Base-by-base conservation (phyloP, 768 basidiomycete species). In the Xerocomellus intermedius region DNA sequence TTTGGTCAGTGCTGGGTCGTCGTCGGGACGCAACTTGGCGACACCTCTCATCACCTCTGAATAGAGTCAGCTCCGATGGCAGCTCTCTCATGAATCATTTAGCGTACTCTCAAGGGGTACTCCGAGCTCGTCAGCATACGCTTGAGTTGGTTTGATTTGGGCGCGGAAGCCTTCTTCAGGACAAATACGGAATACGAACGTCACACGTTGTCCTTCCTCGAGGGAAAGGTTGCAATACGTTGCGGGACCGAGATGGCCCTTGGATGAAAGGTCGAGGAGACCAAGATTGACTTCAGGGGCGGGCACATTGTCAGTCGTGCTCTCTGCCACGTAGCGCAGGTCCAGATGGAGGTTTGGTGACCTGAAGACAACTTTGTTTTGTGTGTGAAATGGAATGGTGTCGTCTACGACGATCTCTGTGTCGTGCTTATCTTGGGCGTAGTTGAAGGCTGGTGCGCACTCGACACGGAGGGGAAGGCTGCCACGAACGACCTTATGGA, bases 401-500 rank as follows among this genome's bases (percentile, higher is more conserved):
- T 78, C 61, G 63, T 86, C 83, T 17, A 74, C 64, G 50, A 84
- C 59, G 60, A 84, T 75, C 28, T 77, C 68, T 1, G 89, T 88
- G 8, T 77, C 81, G 70, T 98, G 96, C 3, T 76, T 46, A 45
- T 85, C 80, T 13, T 89, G 80, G 1, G 93, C 94, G 64, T 99
- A 99, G 71, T 97, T 87, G 83, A 99, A 99, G 0, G 94, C 96
- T 0, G 96, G 96, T 0, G 92, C 93, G 63, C 92, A 94, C 74
- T 98, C 91, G 71, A 98, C 80, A 54, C 83, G 79, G 50, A 96
- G 77, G 0, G 91, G 86, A 32, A 97, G 75, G 8, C 68, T 79
- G 1, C 96, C 96, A 17, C 96, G 88, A 60, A 98, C 83, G 55
- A 91, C 88, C 77, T 89, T 30, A 42, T 0, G 12, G 42, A 48